phyloP scores from a whole-genome alignment of 306 rosid genomes.

The Quercus variabilis region DNA sequence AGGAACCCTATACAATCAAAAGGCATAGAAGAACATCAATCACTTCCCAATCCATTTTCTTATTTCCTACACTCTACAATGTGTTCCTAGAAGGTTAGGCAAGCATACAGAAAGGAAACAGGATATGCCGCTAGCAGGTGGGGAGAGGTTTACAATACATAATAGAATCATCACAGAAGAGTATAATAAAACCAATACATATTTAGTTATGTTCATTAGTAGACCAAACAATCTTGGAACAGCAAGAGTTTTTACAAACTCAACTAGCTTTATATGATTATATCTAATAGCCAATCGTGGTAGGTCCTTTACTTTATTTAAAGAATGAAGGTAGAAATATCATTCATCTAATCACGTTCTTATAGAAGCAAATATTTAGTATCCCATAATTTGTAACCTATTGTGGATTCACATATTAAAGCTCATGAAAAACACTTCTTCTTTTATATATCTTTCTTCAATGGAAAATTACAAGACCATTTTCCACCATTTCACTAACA shows the following conservation, averaged over 20 bases:
- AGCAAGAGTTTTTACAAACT: not conserved
- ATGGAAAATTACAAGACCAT: not conserved
- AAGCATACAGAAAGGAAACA: not conserved
- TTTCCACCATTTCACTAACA: not conserved
- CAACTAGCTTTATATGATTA: not conserved
- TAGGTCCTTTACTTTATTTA: not conserved
- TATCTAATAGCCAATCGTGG: not conserved
- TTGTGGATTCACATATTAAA: not conserved
- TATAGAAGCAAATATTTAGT: not conserved
- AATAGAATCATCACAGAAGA: not conserved
- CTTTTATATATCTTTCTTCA: not conserved
- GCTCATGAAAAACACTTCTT: not conserved
- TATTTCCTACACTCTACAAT: conserved; percentile 3
- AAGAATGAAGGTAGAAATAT: not conserved
- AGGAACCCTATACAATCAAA: conserved; percentile 52
- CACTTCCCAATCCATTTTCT: conserved; percentile 3
- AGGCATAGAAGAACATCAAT: conserved; percentile 6
- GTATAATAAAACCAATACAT: not conserved
- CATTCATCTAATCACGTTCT: not conserved
- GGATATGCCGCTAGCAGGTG: not conserved
- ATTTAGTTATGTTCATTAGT: not conserved
- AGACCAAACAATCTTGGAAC: not conserved
- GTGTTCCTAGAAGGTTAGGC: conserved; percentile 8
- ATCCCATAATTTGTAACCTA: not conserved
- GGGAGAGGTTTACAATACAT: not conserved